Evolutionary conservation across 2,329 filamentous ascomycete genomes (phyloP).

Genomic region (Diaporthe velutina): DNA sequence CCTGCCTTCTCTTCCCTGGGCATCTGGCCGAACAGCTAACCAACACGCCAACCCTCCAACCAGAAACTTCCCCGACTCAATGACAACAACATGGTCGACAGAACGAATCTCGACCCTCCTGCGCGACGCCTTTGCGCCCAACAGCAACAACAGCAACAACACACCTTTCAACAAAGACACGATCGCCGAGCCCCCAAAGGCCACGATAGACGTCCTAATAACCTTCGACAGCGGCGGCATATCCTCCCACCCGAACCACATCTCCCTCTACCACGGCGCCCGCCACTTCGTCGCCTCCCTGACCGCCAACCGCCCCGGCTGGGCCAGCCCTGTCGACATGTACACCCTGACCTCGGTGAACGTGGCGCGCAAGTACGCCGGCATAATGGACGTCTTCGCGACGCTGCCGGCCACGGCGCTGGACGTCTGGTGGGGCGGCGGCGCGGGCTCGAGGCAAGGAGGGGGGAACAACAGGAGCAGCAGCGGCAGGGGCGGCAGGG

Average conservation of each 20-base stretch:
- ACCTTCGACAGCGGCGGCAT: slow-evolving; percentile 91
- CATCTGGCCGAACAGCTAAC: not conserved
- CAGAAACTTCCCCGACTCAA: slow-evolving; percentile 87
- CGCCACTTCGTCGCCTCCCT: slow-evolving; percentile 77
- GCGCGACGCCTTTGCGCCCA: slow-evolving; percentile 79
- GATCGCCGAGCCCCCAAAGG: slow-evolving; percentile 51
- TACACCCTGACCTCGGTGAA: slow-evolving; percentile 85
- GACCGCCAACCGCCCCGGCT: slow-evolving; percentile 73
- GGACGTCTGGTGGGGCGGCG: slow-evolving; percentile 31
- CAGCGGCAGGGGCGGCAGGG: not conserved
- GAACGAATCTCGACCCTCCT: slow-evolving; percentile 78
- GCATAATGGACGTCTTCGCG: slow-evolving; percentile 79
- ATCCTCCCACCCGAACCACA: slow-evolving; percentile 93
- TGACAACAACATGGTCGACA: slow-evolving; percentile 83
- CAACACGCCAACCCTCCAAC: not conserved
- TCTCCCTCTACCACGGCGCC: slow-evolving; percentile 87
- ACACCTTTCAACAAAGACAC: slow-evolving; percentile 42
- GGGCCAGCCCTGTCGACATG: slow-evolving; percentile 80
- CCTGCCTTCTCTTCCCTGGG: not conserved
- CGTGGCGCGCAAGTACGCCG: slow-evolving; percentile 84
- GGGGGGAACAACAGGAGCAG: not conserved
- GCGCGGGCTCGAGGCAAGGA: slow-evolving; percentile 47
- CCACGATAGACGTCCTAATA: slow-evolving; percentile 82
- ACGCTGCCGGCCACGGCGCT: slow-evolving; percentile 73
- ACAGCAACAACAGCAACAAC: slow-evolving; percentile 56